Conservation (phyloP, 148 eudicot genomes). For the Rhododendron vialii region DNA sequence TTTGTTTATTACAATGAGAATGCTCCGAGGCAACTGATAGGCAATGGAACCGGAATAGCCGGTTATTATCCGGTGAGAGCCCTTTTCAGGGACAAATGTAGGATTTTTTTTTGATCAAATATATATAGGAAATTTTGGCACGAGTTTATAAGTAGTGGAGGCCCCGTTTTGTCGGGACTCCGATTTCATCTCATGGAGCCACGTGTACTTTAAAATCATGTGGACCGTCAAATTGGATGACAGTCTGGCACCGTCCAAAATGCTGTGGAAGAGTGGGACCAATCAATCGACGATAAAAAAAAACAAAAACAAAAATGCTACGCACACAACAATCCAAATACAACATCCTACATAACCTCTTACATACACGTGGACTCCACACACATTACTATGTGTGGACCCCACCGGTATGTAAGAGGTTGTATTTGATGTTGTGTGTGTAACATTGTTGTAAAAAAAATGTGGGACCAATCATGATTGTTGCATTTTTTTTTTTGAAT, state of each 20-base stretch:
- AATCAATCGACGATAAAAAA: neutral
- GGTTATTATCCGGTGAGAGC: constrained; percentile 10
- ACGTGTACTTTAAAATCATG: constrained; percentile 20
- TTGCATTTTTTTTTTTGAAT: neutral
- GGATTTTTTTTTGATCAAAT: too few species aligned
- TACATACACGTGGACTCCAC: too few species aligned
- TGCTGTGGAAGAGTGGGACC: neutral
- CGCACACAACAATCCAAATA: too few species aligned
- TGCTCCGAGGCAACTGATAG: neutral
- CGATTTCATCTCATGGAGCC: constrained; percentile 23
- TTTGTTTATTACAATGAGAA: too few species aligned
- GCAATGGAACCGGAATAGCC: neutral
- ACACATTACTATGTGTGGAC: too few species aligned
- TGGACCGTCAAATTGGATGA: constrained; percentile 10
- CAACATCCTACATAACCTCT: too few species aligned
- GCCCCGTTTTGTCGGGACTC: constrained; percentile 23
- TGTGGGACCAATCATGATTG: constrained; percentile 11
- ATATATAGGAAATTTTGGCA: neutral
- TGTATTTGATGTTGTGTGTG: too few species aligned
- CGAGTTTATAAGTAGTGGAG: neutral
- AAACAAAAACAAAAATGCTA: too few species aligned
- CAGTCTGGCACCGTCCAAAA: constrained; percentile 30
- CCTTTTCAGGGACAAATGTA: neutral
- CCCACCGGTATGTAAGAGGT: too few species aligned
- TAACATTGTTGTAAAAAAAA: too few species aligned